Base-by-base conservation (phyloP, 2,329 filamentous ascomycete genomes). In the Fusarium sp. region DNA sequence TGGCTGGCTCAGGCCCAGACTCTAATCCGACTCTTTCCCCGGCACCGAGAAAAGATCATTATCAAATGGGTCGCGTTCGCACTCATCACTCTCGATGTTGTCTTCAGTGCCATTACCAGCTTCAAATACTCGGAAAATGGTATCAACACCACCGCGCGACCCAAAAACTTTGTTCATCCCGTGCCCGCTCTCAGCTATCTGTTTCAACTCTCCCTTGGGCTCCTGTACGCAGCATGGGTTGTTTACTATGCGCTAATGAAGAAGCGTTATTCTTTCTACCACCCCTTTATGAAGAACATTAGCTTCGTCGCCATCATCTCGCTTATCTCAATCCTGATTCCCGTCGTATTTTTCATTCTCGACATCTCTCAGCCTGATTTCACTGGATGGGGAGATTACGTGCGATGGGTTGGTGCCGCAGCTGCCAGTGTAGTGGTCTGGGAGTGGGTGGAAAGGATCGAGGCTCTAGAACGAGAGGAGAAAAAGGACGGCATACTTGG, bases 51-150 rank as follows among this genome's bases (percentile, higher is more conserved):
- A 84, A 98, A 98, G 84, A 92, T 98, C 59, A 94, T 98, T 75
- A 99, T 99, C 84, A 98, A 98, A 84, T 99, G 96, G 96, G 94
- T 96, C 22, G 96, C 96, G 3, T 98, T 98, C 80, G 95, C 93
- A 7, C 89, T 99, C 65, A 98, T 99, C 79, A 90, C 94, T 1
- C 88, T 98, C 68, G 96, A 98, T 80, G 92, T 96, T 48, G 90
- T 95, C 17, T 99, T 99, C 82, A 95, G 93, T 79, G 94, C 93
- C 54, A 89, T 98, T 66, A 97, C 98, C 85, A 96, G 93, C 78
- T 98, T 98, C 79, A 81, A 86, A 59, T 90, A 88, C 76, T 83
- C 83, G 7, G 82, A 83, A 28, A 86, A 84, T 36, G 87, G 88
- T 57, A 88, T 85, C 64, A 85, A 84, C 20, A 86, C 88, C 39